These are phyloP conservation scores for Logfia minima DNA, from an alignment of 129 eudicot species.

Conservation along the genomic window DNA sequence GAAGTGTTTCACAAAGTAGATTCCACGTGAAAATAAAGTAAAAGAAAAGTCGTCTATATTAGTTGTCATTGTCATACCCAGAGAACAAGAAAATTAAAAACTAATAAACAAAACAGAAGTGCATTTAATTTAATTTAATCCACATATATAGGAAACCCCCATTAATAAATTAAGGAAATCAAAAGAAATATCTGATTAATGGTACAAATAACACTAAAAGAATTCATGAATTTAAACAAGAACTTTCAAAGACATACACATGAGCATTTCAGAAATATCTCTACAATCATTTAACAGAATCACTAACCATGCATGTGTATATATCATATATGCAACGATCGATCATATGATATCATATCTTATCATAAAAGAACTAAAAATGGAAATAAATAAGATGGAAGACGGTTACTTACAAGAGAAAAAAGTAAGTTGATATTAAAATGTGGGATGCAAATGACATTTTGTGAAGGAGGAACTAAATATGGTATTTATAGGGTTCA, in stretches of 20 bases:
- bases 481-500: conserved; percentile 15
- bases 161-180: no score
- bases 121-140: no score
- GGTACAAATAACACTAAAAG: not conserved
- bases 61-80: not conserved
- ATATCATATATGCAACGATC: no score
- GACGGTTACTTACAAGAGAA: conserved; percentile 15
- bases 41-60: not conserved
- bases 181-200: not conserved
- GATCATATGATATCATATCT: no score
- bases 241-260: not conserved
- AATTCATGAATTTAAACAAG: not conserved
- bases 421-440: not conserved
- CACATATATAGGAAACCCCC: no score
- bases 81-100: not conserved
- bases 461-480: not conserved
- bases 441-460: not conserved
- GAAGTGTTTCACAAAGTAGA: not conserved
- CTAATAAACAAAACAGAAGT: not conserved
- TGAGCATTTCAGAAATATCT: not conserved
- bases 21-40: not conserved
- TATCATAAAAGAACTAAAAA: not conserved
- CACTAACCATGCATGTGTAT: no score
- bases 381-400: not conserved
- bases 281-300: no score